phyloP scores from a whole-genome alignment of 768 basidiomycete species.

The Auriculariales sp. region DNA sequence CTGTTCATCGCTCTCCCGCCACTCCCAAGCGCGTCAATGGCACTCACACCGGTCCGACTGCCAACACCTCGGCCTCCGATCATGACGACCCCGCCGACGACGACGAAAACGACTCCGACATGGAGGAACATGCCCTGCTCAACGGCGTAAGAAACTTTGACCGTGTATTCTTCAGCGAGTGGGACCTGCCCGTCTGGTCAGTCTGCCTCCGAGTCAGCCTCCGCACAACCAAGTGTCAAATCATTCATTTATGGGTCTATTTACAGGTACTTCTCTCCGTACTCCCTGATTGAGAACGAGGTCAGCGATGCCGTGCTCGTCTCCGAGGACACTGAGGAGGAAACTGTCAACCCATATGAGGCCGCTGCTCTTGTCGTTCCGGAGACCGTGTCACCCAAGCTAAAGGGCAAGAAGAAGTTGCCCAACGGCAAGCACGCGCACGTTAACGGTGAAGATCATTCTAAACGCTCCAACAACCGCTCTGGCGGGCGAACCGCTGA shows the following conservation, averaged over 20 bases:
- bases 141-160: conserved; percentile 73
- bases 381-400: neutral
- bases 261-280: conserved; percentile 84
- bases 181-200: conserved; percentile 82
- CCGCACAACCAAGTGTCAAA: neutral
- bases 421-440: conserved; percentile 1
- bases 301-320: conserved; percentile 28
- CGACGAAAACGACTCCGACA: conserved; percentile 54
- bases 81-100: conserved; percentile 22
- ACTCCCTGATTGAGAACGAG: conserved; percentile 62
- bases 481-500: conserved; percentile 66
- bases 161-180: conserved; percentile 70
- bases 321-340: conserved; percentile 12
- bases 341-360: too few species aligned
- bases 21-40: neutral
- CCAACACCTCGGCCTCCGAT: conserved; percentile 6
- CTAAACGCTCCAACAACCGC: conserved; percentile 29
- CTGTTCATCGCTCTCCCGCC: neutral
- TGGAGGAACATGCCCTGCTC: conserved; percentile 51
- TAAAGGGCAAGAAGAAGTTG: too few species aligned
- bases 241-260: neutral
- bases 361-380: neutral
- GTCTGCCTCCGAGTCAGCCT: conserved; percentile 17
- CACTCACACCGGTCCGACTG: neutral
- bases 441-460: conserved; percentile 21